Evolutionary conservation across 768 basidiomycete genomes (phyloP).

Genomic region (Tubosaeta sp.): DNA sequence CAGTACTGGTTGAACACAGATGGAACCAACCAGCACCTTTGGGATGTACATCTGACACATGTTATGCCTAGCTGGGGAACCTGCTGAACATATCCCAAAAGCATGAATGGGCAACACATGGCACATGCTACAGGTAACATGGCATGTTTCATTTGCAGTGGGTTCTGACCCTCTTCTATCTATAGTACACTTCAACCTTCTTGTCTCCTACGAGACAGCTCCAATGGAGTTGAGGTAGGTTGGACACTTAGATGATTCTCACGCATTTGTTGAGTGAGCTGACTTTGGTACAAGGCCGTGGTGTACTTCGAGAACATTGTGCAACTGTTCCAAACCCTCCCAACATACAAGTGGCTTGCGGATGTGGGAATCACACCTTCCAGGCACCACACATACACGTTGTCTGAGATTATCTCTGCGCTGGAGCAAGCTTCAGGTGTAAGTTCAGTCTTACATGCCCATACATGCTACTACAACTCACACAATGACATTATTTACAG

Average conservation of each 20-base stretch:
- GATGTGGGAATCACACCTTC: slow-evolving; percentile 74
- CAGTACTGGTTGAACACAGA: slow-evolving; percentile 59
- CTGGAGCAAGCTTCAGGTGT: slow-evolving; percentile 49
- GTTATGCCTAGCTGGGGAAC: not conserved
- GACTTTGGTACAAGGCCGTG: slow-evolving; percentile 45
- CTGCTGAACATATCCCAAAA: slow-evolving; percentile 17
- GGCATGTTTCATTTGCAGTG: not conserved
- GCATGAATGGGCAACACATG: slow-evolving; percentile 73
- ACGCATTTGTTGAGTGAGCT: not conserved
- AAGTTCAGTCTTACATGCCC: not conserved
- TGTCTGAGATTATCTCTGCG: slow-evolving; percentile 51
- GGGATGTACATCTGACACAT: slow-evolving; percentile 50
- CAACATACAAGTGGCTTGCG: slow-evolving; percentile 70
- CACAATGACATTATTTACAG: slow-evolving; percentile 20
- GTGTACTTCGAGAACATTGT: slow-evolving; percentile 58
- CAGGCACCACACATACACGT: slow-evolving; percentile 46
- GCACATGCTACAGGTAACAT: slow-evolving; percentile 42
- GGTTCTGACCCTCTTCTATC: not conserved
- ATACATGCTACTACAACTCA: not conserved
- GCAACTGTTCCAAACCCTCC: slow-evolving; percentile 58
- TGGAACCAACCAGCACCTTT: slow-evolving; percentile 60
- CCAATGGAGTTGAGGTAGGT: slow-evolving; percentile 55
- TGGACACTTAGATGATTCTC: not conserved
- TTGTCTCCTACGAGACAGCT: slow-evolving; percentile 56
- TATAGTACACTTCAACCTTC: slow-evolving; percentile 51